phyloP scores from a whole-genome alignment of 108 stramenopile species.

The Discostella stelligeroides region DNA sequence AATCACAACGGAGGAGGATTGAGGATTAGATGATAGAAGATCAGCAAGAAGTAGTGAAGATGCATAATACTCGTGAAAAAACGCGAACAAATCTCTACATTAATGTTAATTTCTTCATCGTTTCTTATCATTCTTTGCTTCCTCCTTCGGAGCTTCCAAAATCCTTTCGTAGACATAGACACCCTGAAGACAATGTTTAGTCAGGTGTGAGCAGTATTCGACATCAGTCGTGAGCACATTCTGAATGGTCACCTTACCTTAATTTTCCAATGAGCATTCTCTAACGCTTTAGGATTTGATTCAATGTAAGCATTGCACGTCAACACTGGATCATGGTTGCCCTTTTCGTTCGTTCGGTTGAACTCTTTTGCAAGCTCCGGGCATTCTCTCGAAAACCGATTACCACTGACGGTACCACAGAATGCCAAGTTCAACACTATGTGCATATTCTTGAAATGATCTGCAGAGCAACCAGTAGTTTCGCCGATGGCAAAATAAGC shows the following conservation, averaged over 20 bases:
- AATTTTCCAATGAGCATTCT: conserved; percentile 89
- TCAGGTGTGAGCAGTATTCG: not conserved
- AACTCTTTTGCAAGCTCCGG: conserved; percentile 64
- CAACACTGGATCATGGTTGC: conserved; percentile 38
- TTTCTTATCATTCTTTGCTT: not conserved
- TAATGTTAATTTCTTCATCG: no score
- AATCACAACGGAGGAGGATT: no score
- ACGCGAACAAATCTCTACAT: no score
- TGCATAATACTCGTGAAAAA: no score
- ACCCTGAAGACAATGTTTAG: conserved; percentile 25
- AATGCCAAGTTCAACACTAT: conserved; percentile 89
- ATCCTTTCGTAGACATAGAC: conserved; percentile 86
- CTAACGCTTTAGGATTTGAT: conserved; percentile 72
- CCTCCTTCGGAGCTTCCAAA: conserved; percentile 45
- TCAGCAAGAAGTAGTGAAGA: no score
- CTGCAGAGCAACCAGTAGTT: conserved; percentile 68
- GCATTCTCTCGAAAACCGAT: conserved; percentile 81
- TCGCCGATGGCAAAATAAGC: conserved; percentile 86
- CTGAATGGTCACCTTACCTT: no score
- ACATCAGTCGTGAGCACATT: no score
- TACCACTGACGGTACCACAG: conserved; percentile 87
- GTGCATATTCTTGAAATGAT: conserved; percentile 86
- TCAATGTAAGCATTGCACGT: conserved; percentile 80
- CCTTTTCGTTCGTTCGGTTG: conserved; percentile 49
- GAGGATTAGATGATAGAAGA: no score